Evolutionary conservation across 805 yeast genomes (phyloP), one percentile per base, ranked within the genome.

Genomic region (Suhomyces emberorum): DNA sequence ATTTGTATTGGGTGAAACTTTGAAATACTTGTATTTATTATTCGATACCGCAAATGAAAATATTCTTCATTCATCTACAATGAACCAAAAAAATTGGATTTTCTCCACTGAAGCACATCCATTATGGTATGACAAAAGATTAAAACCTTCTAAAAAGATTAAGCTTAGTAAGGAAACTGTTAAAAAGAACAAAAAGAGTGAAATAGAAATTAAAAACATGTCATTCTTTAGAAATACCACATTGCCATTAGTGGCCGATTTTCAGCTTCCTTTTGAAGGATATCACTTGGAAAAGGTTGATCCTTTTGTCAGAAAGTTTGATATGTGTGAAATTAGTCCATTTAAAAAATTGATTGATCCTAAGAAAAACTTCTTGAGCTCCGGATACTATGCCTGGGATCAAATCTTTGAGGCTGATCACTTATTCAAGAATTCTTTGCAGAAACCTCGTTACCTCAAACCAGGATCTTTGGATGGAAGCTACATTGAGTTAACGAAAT

Each of bases 51-150:
- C 68, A 4, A 79, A 88, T 52, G 63, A 60, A 18, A 42, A 52
- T 3, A 58, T 63, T 24, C 48, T 68, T n/a, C 74, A 68, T 44
- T 28, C 45, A 4, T 21, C 43, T 10, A 28, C 39, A 11, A 63
- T 68, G 71, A 42, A 35, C 7, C 37, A 41, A n/a, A 69, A 78
- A 42, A 74, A 76, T 38, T 70, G 78, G 62, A 46, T 74, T 1
- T 83, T 88, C 57, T 76, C 91, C 9, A 89, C 98, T 0, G 98
- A 89, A 51, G 96, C 89, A 0, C 98, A 89, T 57, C 95, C 95
- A 3, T 56, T 88, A 43, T 87, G 96, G 95, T 67, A 74, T 35
- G 76, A 76, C 31, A 39, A 51, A 28, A 28, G 39, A 21, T 9
- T 25, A 16, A 19, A 31, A 16, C 34, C 47, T 10, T 20, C 15